phyloP scores from a whole-genome alignment of 345 rosid species.

The Citrus inodora region DNA sequence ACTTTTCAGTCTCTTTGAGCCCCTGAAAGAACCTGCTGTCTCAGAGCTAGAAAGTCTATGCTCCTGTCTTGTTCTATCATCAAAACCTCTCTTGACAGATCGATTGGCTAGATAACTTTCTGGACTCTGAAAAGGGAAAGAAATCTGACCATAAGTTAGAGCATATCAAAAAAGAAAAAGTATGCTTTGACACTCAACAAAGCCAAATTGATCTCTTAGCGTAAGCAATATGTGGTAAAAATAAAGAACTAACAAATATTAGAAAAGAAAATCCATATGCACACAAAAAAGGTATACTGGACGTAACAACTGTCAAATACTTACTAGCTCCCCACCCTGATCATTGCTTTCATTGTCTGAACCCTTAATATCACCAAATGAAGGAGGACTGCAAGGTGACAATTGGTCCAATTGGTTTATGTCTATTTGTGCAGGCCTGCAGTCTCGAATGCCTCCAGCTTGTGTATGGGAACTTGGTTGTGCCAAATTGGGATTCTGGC shows the following conservation, averaged over 20 bases:
- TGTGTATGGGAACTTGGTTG: slow-evolving; percentile 16
- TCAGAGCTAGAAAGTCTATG: slow-evolving; percentile 30
- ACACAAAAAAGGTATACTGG: neutral
- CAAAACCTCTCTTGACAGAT: slow-evolving; percentile 26
- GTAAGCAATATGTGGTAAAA: neutral
- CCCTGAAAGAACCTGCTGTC: slow-evolving; percentile 34
- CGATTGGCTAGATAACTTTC: slow-evolving; percentile 21
- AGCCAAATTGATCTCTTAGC: neutral
- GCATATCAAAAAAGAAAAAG: neutral
- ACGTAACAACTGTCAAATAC: slow-evolving; percentile 2
- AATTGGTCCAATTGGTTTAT: slow-evolving; percentile 29
- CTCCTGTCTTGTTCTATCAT: slow-evolving; percentile 19
- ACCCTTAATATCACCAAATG: slow-evolving; percentile 41
- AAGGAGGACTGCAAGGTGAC: slow-evolving; percentile 46
- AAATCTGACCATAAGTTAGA: neutral
- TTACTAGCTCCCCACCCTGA: slow-evolving; percentile 36
- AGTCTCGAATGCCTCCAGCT: slow-evolving; percentile 12
- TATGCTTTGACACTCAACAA: neutral
- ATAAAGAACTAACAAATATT: neutral
- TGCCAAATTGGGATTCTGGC: slow-evolving; percentile 17
- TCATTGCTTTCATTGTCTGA: slow-evolving; percentile 45
- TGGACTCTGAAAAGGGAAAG: slow-evolving; percentile 31
- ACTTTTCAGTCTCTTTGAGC: slow-evolving; percentile 53
- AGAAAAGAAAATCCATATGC: slow-evolving; percentile 3
- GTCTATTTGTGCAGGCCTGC: slow-evolving; percentile 14